Conservation (phyloP, 371 early-diverging fungal genomes). For the Syncephalastrum racemosum region DNA sequence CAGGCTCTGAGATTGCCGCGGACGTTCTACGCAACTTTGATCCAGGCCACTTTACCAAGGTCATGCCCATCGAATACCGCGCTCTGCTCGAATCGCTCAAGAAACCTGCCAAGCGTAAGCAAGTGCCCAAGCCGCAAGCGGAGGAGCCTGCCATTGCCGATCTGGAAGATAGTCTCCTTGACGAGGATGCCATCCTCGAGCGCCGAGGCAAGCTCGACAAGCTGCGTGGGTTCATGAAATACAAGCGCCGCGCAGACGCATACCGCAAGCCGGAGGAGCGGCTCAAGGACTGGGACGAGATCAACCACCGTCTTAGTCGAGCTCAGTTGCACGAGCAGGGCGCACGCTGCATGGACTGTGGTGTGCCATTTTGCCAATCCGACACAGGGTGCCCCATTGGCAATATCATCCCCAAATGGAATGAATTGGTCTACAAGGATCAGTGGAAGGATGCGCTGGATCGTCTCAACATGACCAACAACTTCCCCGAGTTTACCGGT, state of each 20-base stretch:
- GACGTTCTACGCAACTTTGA: constrained; percentile 75
- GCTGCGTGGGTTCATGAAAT: constrained; percentile 91
- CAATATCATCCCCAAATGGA: constrained; percentile 98
- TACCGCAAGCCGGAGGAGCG: constrained; percentile 87
- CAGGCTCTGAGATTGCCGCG: constrained; percentile 83
- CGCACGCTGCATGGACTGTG: constrained; percentile 97
- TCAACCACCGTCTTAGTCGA: constrained; percentile 80
- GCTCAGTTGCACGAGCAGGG: constrained; percentile 89
- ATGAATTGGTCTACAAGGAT: constrained; percentile 91
- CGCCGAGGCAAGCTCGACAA: constrained; percentile 73
- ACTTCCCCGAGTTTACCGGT: constrained; percentile 94
- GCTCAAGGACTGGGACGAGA: constrained; percentile 89
- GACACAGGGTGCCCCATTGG: constrained; percentile 96
- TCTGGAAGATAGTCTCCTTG: constrained; percentile 86
- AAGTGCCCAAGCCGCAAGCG: neutral
- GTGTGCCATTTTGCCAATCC: constrained; percentile 97
- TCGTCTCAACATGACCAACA: constrained; percentile 94
- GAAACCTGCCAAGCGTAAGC: constrained; percentile 4
- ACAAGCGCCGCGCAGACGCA: constrained; percentile 81
- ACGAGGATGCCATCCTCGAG: constrained; percentile 67
- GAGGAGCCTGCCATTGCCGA: constrained; percentile 70
- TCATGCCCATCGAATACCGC: constrained; percentile 93
- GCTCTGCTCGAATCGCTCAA: constrained; percentile 51
- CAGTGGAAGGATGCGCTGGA: constrained; percentile 94
- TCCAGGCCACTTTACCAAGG: constrained; percentile 64